A percentile compares a stretch with the other conserved stretches of the same genome.
Conservation (phyloP, 495 filamentous ascomycete genomes). For the Xylaria acuta region DNA sequence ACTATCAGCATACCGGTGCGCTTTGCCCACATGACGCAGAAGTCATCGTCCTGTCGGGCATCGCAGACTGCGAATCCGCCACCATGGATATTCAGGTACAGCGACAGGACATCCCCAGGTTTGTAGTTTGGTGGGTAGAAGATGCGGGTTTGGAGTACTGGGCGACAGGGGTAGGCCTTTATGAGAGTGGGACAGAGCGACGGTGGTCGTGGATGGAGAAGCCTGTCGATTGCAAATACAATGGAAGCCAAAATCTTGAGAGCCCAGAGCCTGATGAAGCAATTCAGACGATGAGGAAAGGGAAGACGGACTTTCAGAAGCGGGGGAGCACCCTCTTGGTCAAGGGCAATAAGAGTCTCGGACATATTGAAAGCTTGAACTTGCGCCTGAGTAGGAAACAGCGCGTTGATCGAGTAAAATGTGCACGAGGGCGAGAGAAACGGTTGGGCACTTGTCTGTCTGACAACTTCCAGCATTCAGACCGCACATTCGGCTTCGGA, state of each 20-base stretch:
- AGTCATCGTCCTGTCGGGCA: constrained; percentile 25
- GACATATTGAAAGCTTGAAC: constrained; percentile 7
- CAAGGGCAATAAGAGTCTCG: constrained; percentile 21
- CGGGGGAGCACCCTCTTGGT: constrained; percentile 22
- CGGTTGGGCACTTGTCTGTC: too few relatives aligned
- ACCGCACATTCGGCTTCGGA: too few relatives aligned
- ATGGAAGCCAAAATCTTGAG: constrained; percentile 33
- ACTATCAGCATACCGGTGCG: constrained; percentile 44
- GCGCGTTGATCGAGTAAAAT: too few relatives aligned
- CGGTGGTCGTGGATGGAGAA: constrained; percentile 25
- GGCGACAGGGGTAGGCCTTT: constrained; percentile 43
- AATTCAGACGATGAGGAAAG: constrained; percentile 35
- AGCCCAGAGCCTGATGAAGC: constrained; percentile 33
- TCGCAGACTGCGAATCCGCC: constrained; percentile 50
- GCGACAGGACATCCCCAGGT: constrained; percentile 36
- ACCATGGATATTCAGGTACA: constrained; percentile 50
- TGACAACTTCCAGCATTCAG: too few relatives aligned
- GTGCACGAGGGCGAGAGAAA: too few relatives aligned
- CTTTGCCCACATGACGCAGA: constrained; percentile 41
- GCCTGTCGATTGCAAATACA: constrained; percentile 29
- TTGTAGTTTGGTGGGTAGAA: constrained; percentile 45
- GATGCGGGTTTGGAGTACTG: constrained; percentile 42
- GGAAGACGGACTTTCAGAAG: constrained; percentile 34
- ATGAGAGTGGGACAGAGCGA: constrained; percentile 39
- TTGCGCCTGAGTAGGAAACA: too few relatives aligned